Evolutionary conservation across 1,284 basidiomycete genomes (phyloP).

Genomic region (Cutaneotrichosporon curvatum): DNA sequence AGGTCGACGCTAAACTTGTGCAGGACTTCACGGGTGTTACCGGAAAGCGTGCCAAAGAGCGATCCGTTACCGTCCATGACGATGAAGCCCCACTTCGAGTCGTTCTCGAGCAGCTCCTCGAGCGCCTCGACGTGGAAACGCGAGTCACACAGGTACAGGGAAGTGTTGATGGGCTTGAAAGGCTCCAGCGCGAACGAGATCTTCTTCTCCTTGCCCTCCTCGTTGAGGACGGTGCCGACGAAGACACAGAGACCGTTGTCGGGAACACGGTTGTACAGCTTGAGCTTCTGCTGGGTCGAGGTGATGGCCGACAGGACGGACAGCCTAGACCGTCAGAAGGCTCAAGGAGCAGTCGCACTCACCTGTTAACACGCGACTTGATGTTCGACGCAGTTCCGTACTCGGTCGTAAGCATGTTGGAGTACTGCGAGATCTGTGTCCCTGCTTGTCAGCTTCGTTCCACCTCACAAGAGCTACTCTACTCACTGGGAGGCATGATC

Average conservation of each 20-base stretch:
- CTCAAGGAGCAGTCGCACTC: slow-evolving; percentile 3
- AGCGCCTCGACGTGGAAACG: slow-evolving; percentile 99
- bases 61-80: slow-evolving; percentile 64
- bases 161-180: slow-evolving; percentile 98
- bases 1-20: slow-evolving; percentile 99
- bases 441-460: slow-evolving; percentile 13
- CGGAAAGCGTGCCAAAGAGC: slow-evolving; percentile 90
- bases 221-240: slow-evolving; percentile 94
- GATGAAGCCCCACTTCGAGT: slow-evolving; percentile 98
- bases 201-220: slow-evolving; percentile 99
- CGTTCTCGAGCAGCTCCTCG: slow-evolving; percentile 91
- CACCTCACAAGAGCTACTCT: background rate
- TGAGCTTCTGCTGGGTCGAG: slow-evolving; percentile 95
- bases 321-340: slow-evolving; percentile 46
- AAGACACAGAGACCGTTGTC: slow-evolving; percentile 96
- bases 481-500: slow-evolving; percentile 83
- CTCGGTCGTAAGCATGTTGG: slow-evolving; percentile 95
- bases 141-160: slow-evolving; percentile 98
- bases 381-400: slow-evolving; percentile 98
- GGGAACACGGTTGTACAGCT: slow-evolving; percentile 91
- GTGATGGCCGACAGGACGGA: slow-evolving; percentile 98
- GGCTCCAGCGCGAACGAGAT: slow-evolving; percentile 96
- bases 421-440: slow-evolving; percentile 94
- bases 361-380: slow-evolving; percentile 96
- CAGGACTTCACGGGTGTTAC: slow-evolving; percentile 93